Percentiles rank a stretch among this genome's conserved stretches.
Conservation (phyloP, 2,329 filamentous ascomycete genomes). For the Xylaria multiplex region DNA sequence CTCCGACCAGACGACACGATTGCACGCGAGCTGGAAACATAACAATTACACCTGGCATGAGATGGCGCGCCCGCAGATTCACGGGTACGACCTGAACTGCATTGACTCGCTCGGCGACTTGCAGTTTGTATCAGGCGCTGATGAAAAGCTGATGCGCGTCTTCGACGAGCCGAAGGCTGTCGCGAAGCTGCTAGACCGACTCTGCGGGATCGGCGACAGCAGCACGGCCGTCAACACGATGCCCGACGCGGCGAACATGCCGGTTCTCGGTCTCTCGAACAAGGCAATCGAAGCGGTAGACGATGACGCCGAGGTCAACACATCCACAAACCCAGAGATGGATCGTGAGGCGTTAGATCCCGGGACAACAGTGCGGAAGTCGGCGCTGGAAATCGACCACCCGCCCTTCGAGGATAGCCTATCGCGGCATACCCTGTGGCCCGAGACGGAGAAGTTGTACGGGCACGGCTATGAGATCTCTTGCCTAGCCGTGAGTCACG, state of each 20-base stretch:
- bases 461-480: slow-evolving; percentile 98
- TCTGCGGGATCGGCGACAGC: slow-evolving; percentile 68
- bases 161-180: slow-evolving; percentile 90
- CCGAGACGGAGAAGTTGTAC: slow-evolving; percentile 95
- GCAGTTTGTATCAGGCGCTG: slow-evolving; percentile 92
- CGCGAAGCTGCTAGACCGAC: slow-evolving; percentile 74
- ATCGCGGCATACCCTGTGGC: slow-evolving; percentile 91
- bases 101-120: slow-evolving; percentile 77
- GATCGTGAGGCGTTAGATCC: slow-evolving; percentile 66
- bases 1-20: slow-evolving; percentile 89
- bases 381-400: slow-evolving; percentile 71
- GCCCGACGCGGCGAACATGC: slow-evolving; percentile 92
- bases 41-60: slow-evolving; percentile 83
- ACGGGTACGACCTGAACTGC: slow-evolving; percentile 98
- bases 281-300: slow-evolving; percentile 78
- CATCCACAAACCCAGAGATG: slow-evolving; percentile 55
- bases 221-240: slow-evolving; percentile 57
- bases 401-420: slow-evolving; percentile 92
- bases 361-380: slow-evolving; percentile 65
- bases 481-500: slow-evolving; percentile 79
- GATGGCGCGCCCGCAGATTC: slow-evolving; percentile 93
- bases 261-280: slow-evolving; percentile 93
- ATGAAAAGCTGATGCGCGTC: slow-evolving; percentile 97
- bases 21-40: slow-evolving; percentile 81
- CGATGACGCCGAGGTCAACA: slow-evolving; percentile 49